Base-by-base conservation (phyloP, 1,139 yeast genomes). In the Scheffersomyces segobiensis region DNA sequence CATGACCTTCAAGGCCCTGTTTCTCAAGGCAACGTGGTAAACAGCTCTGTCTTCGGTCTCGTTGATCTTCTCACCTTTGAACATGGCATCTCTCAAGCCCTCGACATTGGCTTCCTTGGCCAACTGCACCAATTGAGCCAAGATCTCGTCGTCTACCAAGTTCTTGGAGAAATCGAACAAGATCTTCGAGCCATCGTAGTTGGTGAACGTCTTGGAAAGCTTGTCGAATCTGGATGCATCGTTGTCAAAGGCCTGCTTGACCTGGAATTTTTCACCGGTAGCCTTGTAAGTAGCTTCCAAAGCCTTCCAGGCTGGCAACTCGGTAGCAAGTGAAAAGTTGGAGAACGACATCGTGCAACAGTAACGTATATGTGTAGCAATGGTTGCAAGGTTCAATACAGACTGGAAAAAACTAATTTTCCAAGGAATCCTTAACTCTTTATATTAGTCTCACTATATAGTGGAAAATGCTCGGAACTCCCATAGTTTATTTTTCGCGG, bases 21-120 rank as follows among this genome's bases (percentile, higher is more conserved):
- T 95, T 84, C 99, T 90, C 69, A 95, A 86, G 49, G 98, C 99
- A 68, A 87, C 92, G 79, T 95, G 99, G 84, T 84, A 95, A 57
- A 95, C 99, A 49, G 99, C 98, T 76, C 99, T 88, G 76, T 87
- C 90, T 79, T 95, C 99, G 62, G 99, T 95, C 78, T 87, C 85
- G 83, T 95, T 95, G 83, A 95, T 93, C 79, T 92, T 93, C 60
- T 88, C 91, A 73, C 99, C 99, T 46, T 85, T 85, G 74, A 95
- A 95, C 92, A 95, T 87, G 60, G 85, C 91, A 69, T 93, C 96
- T 75, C 99, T 88, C 74, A 95, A 87, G 61, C 83, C 77, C 74
- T 92, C 97, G 65, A 95, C 93, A 60, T 88, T 85, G 65, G 98
- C 93, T 77, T 95, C 97, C 74, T 88, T 87, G 67, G 98, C 98